Conservation (phyloP, 208 protist species). For the Leishmania tarentolae region DNA sequence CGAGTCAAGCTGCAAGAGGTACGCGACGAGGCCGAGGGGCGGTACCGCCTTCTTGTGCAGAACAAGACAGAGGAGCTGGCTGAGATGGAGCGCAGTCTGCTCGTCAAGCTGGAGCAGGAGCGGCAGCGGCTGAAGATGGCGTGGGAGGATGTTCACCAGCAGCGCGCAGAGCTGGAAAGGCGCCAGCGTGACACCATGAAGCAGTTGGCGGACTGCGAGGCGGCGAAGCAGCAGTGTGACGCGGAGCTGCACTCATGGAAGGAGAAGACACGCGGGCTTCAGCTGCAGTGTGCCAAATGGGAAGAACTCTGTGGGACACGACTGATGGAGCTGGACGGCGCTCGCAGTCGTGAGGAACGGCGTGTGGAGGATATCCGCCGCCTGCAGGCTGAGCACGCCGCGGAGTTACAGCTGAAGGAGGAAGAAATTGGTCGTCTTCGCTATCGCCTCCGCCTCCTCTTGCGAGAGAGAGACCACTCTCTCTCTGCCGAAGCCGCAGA, state of each 20-base stretch:
- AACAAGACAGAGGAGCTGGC: slow-evolving; percentile 72
- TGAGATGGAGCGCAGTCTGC: slow-evolving; percentile 56
- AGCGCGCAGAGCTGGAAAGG: slow-evolving; percentile 60
- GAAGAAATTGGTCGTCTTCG: slow-evolving; percentile 75
- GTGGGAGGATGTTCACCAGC: slow-evolving; percentile 68
- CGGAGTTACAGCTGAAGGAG: slow-evolving; percentile 81
- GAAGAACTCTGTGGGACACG: slow-evolving; percentile 79
- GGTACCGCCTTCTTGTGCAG: slow-evolving; percentile 49
- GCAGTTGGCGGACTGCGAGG: slow-evolving; percentile 50
- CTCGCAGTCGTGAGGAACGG: slow-evolving; percentile 64
- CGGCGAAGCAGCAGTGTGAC: slow-evolving; percentile 19
- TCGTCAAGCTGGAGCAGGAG: slow-evolving; percentile 68
- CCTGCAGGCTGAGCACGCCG: slow-evolving; percentile 70
- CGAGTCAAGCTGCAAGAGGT: slow-evolving; percentile 56
- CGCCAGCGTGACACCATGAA: slow-evolving; percentile 50
- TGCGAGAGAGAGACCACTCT: slow-evolving; percentile 10
- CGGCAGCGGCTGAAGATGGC: slow-evolving; percentile 53
- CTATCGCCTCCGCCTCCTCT: slow-evolving; percentile 60
- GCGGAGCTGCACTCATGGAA: slow-evolving; percentile 35
- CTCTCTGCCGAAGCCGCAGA: not conserved
- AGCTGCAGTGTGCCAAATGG: slow-evolving; percentile 60
- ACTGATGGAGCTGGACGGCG: slow-evolving; percentile 72
- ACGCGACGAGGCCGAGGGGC: slow-evolving; percentile 53
- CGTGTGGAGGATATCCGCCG: slow-evolving; percentile 71
- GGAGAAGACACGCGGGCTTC: slow-evolving; percentile 50